Conservation (phyloP, 1,284 basidiomycete genomes). For the Macrocystidia cucumis region DNA sequence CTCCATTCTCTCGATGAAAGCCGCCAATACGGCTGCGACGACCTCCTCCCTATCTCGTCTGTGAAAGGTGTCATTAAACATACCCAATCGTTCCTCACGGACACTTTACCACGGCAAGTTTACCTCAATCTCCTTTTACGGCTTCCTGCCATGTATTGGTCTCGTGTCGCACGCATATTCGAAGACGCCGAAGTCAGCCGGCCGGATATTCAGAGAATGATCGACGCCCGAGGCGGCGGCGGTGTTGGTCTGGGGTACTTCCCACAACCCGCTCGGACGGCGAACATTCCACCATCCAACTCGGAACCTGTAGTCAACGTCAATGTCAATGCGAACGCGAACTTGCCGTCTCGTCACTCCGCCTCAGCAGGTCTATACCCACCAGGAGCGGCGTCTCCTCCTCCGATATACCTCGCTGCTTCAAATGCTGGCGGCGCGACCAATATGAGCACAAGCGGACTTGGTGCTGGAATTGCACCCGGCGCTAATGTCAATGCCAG, state of each 20-base stretch:
- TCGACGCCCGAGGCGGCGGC: slow-evolving; percentile 35
- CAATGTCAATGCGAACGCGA: neutral
- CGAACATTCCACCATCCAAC: slow-evolving; percentile 2
- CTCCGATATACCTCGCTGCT: too few species aligned
- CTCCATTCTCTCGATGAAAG: slow-evolving; percentile 7
- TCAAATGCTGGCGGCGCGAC: too few species aligned
- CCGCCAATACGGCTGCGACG: slow-evolving; percentile 18
- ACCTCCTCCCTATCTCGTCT: slow-evolving; percentile 15
- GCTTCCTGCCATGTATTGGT: slow-evolving; percentile 67
- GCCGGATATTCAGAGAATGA: slow-evolving; percentile 65
- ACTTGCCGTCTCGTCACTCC: too few species aligned
- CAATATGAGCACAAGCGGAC: too few species aligned
- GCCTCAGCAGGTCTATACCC: too few species aligned
- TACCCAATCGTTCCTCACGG: slow-evolving; percentile 27
- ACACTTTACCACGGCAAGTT: slow-evolving; percentile 49
- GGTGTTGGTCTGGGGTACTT: slow-evolving; percentile 12
- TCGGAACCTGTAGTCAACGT: neutral
- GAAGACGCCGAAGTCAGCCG: slow-evolving; percentile 68
- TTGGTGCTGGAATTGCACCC: slow-evolving; percentile 13
- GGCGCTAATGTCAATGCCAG: slow-evolving; percentile 14
- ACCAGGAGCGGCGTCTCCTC: too few species aligned
- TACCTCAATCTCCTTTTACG: slow-evolving; percentile 62
- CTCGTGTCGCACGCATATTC: slow-evolving; percentile 63
- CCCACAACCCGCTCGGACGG: slow-evolving; percentile 6
- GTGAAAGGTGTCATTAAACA: slow-evolving; percentile 15